Evolutionary conservation across 768 basidiomycete genomes (phyloP).

Genomic region (Tylopilus balloui): DNA sequence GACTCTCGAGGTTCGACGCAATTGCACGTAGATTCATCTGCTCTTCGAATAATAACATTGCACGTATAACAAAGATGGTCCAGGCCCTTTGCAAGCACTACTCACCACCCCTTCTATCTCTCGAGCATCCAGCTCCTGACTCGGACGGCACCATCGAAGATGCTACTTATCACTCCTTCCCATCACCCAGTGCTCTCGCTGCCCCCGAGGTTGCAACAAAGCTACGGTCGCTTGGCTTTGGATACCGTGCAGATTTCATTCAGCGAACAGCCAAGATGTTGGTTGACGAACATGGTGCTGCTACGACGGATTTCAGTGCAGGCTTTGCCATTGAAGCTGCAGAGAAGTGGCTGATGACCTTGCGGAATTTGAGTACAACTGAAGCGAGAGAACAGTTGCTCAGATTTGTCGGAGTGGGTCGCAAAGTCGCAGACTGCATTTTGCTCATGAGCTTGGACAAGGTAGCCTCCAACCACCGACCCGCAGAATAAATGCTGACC

Average conservation of each 20-base stretch:
- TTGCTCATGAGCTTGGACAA: constrained; percentile 91
- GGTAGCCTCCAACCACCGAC: constrained; percentile 38
- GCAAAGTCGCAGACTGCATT: constrained; percentile 96
- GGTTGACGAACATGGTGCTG: constrained; percentile 46
- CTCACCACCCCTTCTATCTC: constrained; percentile 61
- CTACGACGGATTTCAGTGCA: not conserved
- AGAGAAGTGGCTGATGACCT: constrained; percentile 54
- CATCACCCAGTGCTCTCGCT: constrained; percentile 66
- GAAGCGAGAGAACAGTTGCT: constrained; percentile 73
- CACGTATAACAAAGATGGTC: constrained; percentile 92
- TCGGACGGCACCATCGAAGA: constrained; percentile 33
- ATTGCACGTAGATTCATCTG: constrained; percentile 77
- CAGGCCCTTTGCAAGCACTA: constrained; percentile 75
- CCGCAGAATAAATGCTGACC: constrained; percentile 5
- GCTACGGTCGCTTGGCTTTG: constrained; percentile 85
- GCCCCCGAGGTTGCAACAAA: constrained; percentile 50
- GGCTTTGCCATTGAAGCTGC: constrained; percentile 38
- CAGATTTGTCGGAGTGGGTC: constrained; percentile 84
- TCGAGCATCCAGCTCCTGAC: constrained; percentile 30
- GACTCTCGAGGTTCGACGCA: constrained; percentile 8
- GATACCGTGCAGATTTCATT: constrained; percentile 91
- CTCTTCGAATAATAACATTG: constrained; percentile 95
- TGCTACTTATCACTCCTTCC: constrained; percentile 73
- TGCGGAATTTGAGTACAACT: constrained; percentile 47
- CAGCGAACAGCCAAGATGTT: constrained; percentile 79